phyloP scores from a whole-genome alignment of 345 rosid genomes.

The Eutrema yunnanense region DNA sequence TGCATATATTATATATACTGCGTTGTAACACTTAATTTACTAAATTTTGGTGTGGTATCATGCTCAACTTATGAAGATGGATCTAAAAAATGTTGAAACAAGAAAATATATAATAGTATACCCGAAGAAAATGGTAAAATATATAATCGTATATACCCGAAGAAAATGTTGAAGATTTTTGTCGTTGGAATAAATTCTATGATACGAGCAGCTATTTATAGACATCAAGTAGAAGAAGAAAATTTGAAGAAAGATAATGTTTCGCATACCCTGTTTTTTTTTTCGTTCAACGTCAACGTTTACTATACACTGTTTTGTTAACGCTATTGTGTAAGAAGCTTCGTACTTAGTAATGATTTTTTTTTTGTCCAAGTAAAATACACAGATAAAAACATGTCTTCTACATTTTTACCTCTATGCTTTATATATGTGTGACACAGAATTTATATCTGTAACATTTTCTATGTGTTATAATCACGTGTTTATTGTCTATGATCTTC shows the following conservation, averaged over 20 bases:
- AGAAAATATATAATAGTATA: background rate
- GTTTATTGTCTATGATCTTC: too few species aligned
- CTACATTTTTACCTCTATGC: background rate
- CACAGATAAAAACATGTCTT: background rate
- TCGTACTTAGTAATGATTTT: background rate
- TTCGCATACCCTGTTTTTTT: background rate
- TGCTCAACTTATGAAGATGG: conserved; percentile 3
- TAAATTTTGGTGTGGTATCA: background rate
- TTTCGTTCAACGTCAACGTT: background rate
- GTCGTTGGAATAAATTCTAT: background rate
- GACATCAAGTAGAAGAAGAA: background rate
- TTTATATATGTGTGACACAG: background rate
- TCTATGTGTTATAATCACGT: background rate
- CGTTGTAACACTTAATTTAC: background rate
- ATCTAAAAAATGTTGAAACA: background rate
- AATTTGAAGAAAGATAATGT: background rate
- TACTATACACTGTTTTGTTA: background rate
- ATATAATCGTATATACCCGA: background rate
- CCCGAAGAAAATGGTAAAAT: background rate
- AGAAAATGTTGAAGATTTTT: background rate
- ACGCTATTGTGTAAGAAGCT: background rate
- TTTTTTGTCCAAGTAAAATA: background rate
- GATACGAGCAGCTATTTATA: conserved; percentile 13
- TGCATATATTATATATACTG: background rate
- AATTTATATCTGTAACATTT: background rate